Evolutionary conservation across 176 grass and related monocot species (phyloP), one percentile per base, ranked within the genome.

Genomic region (Musa schizocarpa): DNA sequence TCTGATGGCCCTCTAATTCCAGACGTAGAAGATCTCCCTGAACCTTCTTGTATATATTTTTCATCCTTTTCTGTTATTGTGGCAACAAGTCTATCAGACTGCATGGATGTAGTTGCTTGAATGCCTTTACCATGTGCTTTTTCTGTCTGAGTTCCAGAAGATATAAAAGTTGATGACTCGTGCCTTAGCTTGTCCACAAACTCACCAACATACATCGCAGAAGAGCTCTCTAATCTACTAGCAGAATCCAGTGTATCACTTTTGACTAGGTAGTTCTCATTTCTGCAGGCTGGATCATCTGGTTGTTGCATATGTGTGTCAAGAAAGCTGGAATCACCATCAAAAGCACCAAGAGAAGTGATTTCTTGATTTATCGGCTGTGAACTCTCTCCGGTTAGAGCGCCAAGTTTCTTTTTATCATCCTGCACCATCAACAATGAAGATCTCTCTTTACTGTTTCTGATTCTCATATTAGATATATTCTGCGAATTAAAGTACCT

Each of bases 241-340:
- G 94, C 94, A 74, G 94, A 98, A 66, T 89, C 90, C 70, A 92
- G 81, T 51, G 80, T 6, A 82, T 85, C 89, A 65, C 83, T 86
- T 53, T 80, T 88, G 12, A 83, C 81, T 77, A 70, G 77, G 11
- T 82, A 62, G 53, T n/a, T 79, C 1, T 63, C 69, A 52, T 26
- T 48, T 51, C 17, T 53, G 25, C 34, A 50, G 20, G 69, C 34
- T 17, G 53, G 78, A 53, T 53, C 51, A 74, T 70, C 50, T 29
- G 67, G 49, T 34, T 71, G 73, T 73, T 70, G 67, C 43, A 51
- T 62, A 24, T 65, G 25, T 21, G 50, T 77, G 73, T 21, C 11
- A 50, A 11, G 43, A 51, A 81, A 56, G 73, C 65, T 85, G 74
- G 79, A 87, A 80, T 63, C 65, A 81, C 79, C 80, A 81, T 58